Percentiles rank a stretch among this genome's conserved stretches.
phyloP scores from a whole-genome alignment of 306 rosid species.

The Acacia confusa region DNA sequence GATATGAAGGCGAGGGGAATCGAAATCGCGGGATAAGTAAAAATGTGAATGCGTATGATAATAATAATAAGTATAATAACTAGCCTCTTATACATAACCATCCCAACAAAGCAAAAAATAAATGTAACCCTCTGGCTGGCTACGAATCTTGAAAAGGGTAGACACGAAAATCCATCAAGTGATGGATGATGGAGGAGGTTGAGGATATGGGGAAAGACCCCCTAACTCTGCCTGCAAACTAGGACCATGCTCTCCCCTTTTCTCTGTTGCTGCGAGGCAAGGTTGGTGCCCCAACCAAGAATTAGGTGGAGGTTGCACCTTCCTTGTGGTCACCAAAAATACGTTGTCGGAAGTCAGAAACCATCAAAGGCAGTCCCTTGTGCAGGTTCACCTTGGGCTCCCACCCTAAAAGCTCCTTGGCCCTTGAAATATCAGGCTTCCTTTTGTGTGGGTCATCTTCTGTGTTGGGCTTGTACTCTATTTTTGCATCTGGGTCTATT shows the following conservation, averaged over 20 bases:
- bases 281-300: slow-evolving; percentile 4
- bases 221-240: neutral
- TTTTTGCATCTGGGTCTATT: slow-evolving; percentile 76
- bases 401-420: slow-evolving; percentile 73
- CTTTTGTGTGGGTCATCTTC: slow-evolving; percentile 88
- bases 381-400: slow-evolving; percentile 64
- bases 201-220: neutral
- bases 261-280: slow-evolving; percentile 12
- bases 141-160: neutral
- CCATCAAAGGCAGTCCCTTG: slow-evolving; percentile 80
- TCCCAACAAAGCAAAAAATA: neutral
- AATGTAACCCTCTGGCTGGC: neutral
- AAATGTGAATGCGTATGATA: neutral
- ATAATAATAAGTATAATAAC: neutral
- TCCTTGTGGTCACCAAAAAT: slow-evolving; percentile 77
- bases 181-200: neutral
- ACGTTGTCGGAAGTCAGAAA: slow-evolving; percentile 71
- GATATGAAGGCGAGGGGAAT: neutral
- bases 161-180: neutral
- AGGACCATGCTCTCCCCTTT: slow-evolving; percentile 1
- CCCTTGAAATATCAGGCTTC: slow-evolving; percentile 76
- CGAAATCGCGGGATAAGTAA: neutral
- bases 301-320: slow-evolving; percentile 37
- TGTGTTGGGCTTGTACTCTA: slow-evolving; percentile 70
- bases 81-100: slow-evolving; percentile 2